phyloP scores from a whole-genome alignment of 371 early-diverging fungal species.

The Syncephalis plumigaleata region DNA sequence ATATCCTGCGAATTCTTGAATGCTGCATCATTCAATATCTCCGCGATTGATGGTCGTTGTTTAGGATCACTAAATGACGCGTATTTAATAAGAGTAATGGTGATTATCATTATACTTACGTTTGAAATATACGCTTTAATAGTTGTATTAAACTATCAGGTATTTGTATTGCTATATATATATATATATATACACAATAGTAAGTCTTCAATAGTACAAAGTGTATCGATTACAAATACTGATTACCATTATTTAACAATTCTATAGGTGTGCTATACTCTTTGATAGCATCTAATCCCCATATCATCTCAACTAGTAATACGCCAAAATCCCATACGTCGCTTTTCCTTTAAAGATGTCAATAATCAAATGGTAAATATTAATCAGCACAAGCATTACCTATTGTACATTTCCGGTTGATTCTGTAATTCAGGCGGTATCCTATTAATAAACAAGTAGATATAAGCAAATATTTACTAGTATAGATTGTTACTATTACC shows the following conservation, averaged over 20 bases:
- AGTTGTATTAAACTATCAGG: background rate
- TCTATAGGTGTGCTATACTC: slow-evolving; percentile 31
- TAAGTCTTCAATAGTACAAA: too few species aligned
- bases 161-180: background rate
- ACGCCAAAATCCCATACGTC: slow-evolving; percentile 64
- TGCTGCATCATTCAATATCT: slow-evolving; percentile 45
- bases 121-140: background rate
- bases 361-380: background rate
- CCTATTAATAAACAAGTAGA: slow-evolving; percentile 13
- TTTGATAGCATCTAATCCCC: slow-evolving; percentile 38
- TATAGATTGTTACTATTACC: slow-evolving; percentile 6
- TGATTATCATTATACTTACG: background rate
- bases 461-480: background rate
- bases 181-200: too few species aligned
- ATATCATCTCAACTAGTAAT: slow-evolving; percentile 50
- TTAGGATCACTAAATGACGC: slow-evolving; percentile 24
- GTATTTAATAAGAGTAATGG: background rate
- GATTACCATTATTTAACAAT: slow-evolving; percentile 22
- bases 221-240: too few species aligned
- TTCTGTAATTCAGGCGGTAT: slow-evolving; percentile 35
- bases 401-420: slow-evolving; percentile 29
- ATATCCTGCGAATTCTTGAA: slow-evolving; percentile 14
- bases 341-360: slow-evolving; percentile 24
- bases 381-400: slow-evolving; percentile 2
- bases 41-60: slow-evolving; percentile 44